Conservation (phyloP, 805 yeast species). For the Candida caryicola region DNA sequence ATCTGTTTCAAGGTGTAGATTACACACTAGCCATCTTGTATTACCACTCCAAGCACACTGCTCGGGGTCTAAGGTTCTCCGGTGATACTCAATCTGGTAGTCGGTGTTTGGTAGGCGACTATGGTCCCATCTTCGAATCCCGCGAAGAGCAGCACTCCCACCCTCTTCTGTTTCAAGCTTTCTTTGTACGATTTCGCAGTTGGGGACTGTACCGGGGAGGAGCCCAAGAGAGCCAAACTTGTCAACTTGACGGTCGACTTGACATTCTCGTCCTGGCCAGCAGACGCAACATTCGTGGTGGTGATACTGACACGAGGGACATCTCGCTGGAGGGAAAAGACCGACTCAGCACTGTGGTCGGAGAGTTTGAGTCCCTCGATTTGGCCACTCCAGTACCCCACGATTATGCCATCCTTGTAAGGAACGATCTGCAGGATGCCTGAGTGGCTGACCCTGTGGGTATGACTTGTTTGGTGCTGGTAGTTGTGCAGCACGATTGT, state of each 20-base stretch:
- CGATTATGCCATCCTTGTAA: constrained; percentile 20
- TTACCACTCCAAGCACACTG: no score
- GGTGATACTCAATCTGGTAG: no score
- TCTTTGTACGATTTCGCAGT: constrained; percentile 10
- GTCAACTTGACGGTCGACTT: constrained; percentile 7
- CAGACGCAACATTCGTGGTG: background rate
- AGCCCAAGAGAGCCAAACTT: constrained; percentile 2
- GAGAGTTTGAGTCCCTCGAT: constrained; percentile 18
- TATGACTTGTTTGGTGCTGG: background rate
- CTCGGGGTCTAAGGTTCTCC: no score
- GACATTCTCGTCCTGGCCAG: background rate
- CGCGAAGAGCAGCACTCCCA: constrained; percentile 36
- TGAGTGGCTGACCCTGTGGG: constrained; percentile 12
- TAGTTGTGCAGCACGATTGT: constrained; percentile 29
- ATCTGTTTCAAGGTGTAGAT: no score
- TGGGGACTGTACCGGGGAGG: background rate
- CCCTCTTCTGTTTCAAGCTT: constrained; percentile 9
- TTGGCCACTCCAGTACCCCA: constrained; percentile 54
- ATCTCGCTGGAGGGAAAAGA: constrained; percentile 3
- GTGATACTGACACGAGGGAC: constrained; percentile 5
- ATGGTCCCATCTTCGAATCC: constrained; percentile 59
- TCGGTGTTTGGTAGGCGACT: constrained; percentile 35
- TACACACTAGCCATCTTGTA: no score
- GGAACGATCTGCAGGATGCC: constrained; percentile 18
- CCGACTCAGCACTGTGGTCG: background rate